phyloP scores from a whole-genome alignment of 1,284 basidiomycete genomes.

The Ceratorhiza oryzae-sativae region DNA sequence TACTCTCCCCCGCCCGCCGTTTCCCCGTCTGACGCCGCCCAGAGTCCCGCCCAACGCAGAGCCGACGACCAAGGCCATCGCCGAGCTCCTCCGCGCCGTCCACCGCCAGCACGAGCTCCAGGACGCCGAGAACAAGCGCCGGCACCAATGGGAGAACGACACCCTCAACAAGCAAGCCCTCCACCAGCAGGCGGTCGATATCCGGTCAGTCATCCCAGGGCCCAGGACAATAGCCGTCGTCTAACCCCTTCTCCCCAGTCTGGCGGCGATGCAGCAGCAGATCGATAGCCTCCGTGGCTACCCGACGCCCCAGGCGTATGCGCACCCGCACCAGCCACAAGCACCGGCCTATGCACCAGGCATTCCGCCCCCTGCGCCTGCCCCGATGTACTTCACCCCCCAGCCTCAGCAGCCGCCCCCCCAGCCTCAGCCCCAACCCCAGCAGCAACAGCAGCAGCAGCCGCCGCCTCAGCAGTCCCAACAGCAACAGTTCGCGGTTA shows the following conservation, averaged over 20 bases:
- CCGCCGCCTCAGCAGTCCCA: neutral
- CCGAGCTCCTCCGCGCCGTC: slow-evolving; percentile 31
- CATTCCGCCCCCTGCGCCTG: slow-evolving; percentile 12
- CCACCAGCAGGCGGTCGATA: slow-evolving; percentile 37
- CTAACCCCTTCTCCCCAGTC: neutral
- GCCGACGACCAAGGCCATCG: slow-evolving; percentile 31
- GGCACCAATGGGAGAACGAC: slow-evolving; percentile 34
- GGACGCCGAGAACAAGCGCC: slow-evolving; percentile 30
- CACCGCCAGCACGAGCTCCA: slow-evolving; percentile 30
- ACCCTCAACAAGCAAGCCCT: slow-evolving; percentile 28
- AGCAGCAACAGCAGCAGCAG: neutral
- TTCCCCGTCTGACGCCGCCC: neutral
- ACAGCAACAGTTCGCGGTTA: slow-evolving; percentile 26
- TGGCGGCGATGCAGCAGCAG: slow-evolving; percentile 35
- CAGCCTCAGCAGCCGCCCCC: neutral
- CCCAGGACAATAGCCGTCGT: neutral
- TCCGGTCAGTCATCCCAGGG: neutral
- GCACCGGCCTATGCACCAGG: slow-evolving; percentile 30
- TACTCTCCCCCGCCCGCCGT: neutral
- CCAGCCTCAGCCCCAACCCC: slow-evolving; percentile 21
- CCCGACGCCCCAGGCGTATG: slow-evolving; percentile 18
- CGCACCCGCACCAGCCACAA: slow-evolving; percentile 17
- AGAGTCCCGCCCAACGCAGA: slow-evolving; percentile 34
- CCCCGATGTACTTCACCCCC: slow-evolving; percentile 26
- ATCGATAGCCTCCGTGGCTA: slow-evolving; percentile 33